Evolutionary conservation across 1,284 basidiomycete genomes (phyloP).

Genomic region (Leccinum cinnamomeum): DNA sequence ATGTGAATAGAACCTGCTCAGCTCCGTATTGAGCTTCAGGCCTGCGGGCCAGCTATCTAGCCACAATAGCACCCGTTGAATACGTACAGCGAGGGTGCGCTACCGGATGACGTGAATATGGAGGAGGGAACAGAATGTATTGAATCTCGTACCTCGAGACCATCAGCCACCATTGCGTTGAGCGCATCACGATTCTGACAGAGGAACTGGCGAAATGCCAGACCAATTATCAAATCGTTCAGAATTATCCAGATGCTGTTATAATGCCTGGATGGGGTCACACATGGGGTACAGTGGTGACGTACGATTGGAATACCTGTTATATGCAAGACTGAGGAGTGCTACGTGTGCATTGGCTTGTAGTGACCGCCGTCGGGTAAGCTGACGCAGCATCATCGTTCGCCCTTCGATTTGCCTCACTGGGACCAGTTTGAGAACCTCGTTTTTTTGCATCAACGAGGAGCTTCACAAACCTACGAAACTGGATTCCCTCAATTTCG

Average conservation of each 20-base stretch:
- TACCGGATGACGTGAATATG: slow-evolving; percentile 20
- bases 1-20: slow-evolving; percentile 80
- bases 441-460: not conserved
- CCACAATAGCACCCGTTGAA: slow-evolving; percentile 72
- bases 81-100: slow-evolving; percentile 47
- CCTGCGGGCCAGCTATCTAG: slow-evolving; percentile 96
- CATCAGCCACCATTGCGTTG: slow-evolving; percentile 39
- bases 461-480: slow-evolving; percentile 26
- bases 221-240: slow-evolving; percentile 86
- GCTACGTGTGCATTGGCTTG: slow-evolving; percentile 11
- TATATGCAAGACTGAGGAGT: slow-evolving; percentile 47
- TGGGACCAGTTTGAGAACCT: slow-evolving; percentile 14
- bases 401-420: slow-evolving; percentile 53
- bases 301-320: slow-evolving; percentile 48
- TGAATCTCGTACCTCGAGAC: slow-evolving; percentile 42
- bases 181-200: slow-evolving; percentile 57
- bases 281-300: not conserved
- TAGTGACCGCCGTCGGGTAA: slow-evolving; percentile 39
- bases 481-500: slow-evolving; percentile 22
- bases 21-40: slow-evolving; percentile 92
- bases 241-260: slow-evolving; percentile 89
- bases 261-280: slow-evolving; percentile 64
- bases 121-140: not conserved
- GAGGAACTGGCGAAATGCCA: slow-evolving; percentile 67
- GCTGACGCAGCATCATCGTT: slow-evolving; percentile 43